These are phyloP conservation scores for Neurospora sp. DNA, from an alignment of 2,329 filamentous ascomycete species.

Conservation along the genomic window DNA sequence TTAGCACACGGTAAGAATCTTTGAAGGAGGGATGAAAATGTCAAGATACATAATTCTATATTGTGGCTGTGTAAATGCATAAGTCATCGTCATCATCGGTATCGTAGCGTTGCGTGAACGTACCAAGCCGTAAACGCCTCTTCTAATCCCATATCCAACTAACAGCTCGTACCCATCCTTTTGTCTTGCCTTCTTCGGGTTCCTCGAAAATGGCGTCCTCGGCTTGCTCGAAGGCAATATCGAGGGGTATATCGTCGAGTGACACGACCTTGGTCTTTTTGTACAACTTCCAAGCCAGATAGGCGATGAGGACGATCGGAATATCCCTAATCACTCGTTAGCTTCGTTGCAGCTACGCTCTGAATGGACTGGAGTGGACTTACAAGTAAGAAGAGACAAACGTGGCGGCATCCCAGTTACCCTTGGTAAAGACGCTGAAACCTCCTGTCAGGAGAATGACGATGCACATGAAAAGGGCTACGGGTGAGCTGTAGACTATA, in stretches of 20 bases:
- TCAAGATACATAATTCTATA: background rate
- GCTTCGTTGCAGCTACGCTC: background rate
- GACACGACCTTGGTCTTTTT: conserved; percentile 49
- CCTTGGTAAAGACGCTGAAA: conserved; percentile 51
- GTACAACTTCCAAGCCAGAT: conserved; percentile 53
- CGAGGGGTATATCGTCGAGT: conserved; percentile 40
- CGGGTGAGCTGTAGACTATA: conserved; percentile 49
- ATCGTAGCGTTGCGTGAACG: background rate
- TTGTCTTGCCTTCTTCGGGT: conserved; percentile 16
- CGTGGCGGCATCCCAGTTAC: conserved; percentile 44
- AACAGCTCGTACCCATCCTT: conserved; percentile 20
- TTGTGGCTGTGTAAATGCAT: background rate
- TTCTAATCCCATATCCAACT: conserved; percentile 28
- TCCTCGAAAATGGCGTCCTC: conserved; percentile 24
- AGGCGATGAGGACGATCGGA: conserved; percentile 46
- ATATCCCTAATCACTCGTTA: conserved; percentile 36
- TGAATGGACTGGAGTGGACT: conserved; percentile 19
- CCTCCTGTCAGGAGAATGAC: conserved; percentile 61
- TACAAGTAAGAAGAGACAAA: conserved; percentile 56
- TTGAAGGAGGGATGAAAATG: background rate
- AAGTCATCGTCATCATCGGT: background rate
- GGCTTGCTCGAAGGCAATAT: conserved; percentile 39
- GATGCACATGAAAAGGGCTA: conserved; percentile 48
- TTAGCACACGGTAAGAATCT: background rate
- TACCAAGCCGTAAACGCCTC: background rate